These are phyloP conservation scores for Cytospora chrysosperma DNA, from an alignment of 2,329 filamentous ascomycete genomes.

Conservation along the genomic window DNA sequence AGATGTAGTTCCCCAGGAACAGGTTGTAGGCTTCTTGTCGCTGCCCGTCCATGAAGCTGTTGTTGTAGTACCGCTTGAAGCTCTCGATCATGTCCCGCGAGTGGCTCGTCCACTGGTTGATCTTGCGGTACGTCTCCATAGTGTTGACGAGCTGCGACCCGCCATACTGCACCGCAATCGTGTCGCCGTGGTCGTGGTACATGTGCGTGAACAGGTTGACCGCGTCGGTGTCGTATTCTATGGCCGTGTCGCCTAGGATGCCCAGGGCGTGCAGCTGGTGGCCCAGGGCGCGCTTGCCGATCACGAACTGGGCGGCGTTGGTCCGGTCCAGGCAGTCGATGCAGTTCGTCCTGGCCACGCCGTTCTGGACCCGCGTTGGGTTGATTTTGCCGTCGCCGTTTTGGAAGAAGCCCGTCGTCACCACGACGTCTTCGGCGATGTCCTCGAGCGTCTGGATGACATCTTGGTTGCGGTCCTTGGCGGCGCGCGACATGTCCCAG, in stretches of 20 bases:
- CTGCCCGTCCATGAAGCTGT: slow-evolving; percentile 93
- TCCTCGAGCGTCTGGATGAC: slow-evolving; percentile 89
- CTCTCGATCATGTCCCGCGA: slow-evolving; percentile 98
- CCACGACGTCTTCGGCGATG: slow-evolving; percentile 85
- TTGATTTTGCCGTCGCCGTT: slow-evolving; percentile 75
- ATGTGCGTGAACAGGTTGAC: slow-evolving; percentile 97
- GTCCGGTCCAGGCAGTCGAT: slow-evolving; percentile 97
- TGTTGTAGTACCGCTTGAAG: slow-evolving; percentile 99
- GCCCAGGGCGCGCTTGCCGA: slow-evolving; percentile 89
- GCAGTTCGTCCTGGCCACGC: slow-evolving; percentile 91
- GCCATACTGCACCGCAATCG: slow-evolving; percentile 95
- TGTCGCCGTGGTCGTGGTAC: slow-evolving; percentile 97
- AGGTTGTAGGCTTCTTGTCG: slow-evolving; percentile 97
- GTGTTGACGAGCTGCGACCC: slow-evolving; percentile 98
- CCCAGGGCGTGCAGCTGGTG: slow-evolving; percentile 90
- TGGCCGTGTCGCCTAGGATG: slow-evolving; percentile 70
- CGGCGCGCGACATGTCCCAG: slow-evolving; percentile 97
- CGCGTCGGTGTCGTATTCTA: slow-evolving; percentile 93
- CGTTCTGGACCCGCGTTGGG: slow-evolving; percentile 76
- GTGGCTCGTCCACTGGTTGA: slow-evolving; percentile 98
- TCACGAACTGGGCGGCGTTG: slow-evolving; percentile 96
- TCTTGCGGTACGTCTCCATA: slow-evolving; percentile 98
- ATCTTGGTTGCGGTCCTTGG: slow-evolving; percentile 88
- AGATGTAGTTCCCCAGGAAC: slow-evolving; percentile 95
- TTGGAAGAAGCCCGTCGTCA: slow-evolving; percentile 88